Percentiles rank a stretch among this genome's conserved stretches.
These are phyloP conservation scores for Citrus sp. DNA, from an alignment of 345 rosid genomes.

Conservation along the genomic window DNA sequence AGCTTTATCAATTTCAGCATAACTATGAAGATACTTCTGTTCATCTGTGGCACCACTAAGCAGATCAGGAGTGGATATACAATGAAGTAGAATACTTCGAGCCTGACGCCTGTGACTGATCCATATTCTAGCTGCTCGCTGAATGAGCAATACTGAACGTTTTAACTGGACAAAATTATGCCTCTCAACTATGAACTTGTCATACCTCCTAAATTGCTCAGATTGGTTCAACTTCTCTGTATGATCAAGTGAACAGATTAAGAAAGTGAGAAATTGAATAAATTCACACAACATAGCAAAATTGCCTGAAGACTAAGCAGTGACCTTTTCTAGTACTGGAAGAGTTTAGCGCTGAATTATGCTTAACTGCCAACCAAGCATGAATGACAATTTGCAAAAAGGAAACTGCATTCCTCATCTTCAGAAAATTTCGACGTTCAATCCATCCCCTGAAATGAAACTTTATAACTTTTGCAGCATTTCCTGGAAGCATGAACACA, in stretches of 20 bases:
- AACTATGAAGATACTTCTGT: conserved; percentile 20
- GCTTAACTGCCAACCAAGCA: conserved; percentile 55
- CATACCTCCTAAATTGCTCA: conserved; percentile 30
- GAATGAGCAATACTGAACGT: conserved; percentile 48
- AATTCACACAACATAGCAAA: background rate
- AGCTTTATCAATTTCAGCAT: conserved; percentile 15
- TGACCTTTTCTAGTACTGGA: conserved; percentile 20
- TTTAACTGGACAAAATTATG: conserved; percentile 42
- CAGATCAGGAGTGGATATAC: conserved; percentile 14
- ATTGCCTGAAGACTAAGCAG: conserved; percentile 9
- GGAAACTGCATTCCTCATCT: conserved; percentile 39
- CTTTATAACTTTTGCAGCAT: conserved; percentile 67
- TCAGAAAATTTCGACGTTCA: conserved; percentile 41
- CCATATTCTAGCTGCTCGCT: conserved; percentile 58
- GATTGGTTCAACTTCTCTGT: conserved; percentile 35
- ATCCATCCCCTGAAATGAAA: conserved; percentile 45
- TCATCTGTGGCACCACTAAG: conserved; percentile 21
- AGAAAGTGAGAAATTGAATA: background rate
- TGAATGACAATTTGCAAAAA: conserved; percentile 52
- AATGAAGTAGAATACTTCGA: background rate
- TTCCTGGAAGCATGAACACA: conserved; percentile 36
- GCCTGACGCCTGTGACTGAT: conserved; percentile 22
- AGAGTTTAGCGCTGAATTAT: conserved; percentile 20
- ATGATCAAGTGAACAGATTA: conserved; percentile 13
- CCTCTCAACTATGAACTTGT: conserved; percentile 46